These are phyloP conservation scores for Euclidium syriacum DNA, from an alignment of 345 rosid species.

Conservation along the genomic window DNA sequence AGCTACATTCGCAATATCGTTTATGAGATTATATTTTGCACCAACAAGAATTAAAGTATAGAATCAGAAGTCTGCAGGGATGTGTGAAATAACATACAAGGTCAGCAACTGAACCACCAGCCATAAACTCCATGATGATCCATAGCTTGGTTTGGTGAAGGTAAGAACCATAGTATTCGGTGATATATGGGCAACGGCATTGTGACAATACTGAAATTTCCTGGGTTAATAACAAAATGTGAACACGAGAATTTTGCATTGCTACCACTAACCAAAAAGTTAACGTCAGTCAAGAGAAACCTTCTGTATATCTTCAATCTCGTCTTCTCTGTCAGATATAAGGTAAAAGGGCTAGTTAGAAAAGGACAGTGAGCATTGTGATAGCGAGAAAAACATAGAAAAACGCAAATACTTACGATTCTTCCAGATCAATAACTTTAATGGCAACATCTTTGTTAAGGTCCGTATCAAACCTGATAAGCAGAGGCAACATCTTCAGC, in stretches of 20 bases:
- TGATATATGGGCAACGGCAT: conserved; percentile 92
- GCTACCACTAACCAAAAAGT: neutral
- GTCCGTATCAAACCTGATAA: conserved; percentile 87
- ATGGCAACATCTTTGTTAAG: conserved; percentile 97
- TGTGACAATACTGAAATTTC: conserved; percentile 96
- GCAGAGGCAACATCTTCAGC: conserved; percentile 28
- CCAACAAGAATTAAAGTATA: neutral
- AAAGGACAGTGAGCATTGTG: conserved; percentile 3
- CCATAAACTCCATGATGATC: conserved; percentile 99
- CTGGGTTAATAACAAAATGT: conserved; percentile 40
- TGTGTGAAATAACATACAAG: conserved; percentile 63
- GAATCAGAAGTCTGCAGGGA: neutral
- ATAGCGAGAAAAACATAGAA: neutral
- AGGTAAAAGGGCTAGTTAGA: conserved; percentile 25
- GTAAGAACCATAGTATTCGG: conserved; percentile 94
- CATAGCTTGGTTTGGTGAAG: conserved; percentile 96
- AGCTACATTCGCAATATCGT: conserved; percentile 48
- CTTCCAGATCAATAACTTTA: conserved; percentile 98
- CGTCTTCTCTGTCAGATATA: conserved; percentile 76
- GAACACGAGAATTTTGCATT: conserved; percentile 18
- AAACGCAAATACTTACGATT: conserved; percentile 65
- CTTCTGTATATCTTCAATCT: conserved; percentile 98
- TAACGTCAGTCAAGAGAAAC: conserved; percentile 36
- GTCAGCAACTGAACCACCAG: conserved; percentile 99
- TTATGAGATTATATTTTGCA: conserved; percentile 9